Evolutionary conservation across 306 rosid genomes (phyloP), one percentile per base, ranked within the genome.

Genomic region (Vigna angularis): DNA sequence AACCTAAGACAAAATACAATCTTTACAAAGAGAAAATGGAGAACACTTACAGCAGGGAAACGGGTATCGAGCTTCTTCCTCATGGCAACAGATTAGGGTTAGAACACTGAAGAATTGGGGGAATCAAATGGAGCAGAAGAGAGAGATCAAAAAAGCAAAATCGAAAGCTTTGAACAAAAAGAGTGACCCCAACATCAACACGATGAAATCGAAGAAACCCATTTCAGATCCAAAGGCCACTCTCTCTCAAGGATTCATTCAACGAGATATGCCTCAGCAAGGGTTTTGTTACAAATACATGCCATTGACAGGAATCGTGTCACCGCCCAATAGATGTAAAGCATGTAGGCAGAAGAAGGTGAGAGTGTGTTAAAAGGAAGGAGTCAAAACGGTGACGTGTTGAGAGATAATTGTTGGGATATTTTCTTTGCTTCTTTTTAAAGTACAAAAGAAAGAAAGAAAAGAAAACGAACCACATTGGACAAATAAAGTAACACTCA

Each of bases 21-120:
- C 11, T 56, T 40, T 49, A 15, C 8, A 44, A 26, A 50, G 20
- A 44, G 20, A 65, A 78, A 55, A 6, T 0, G 2, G 18, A 76
- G 70, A 66, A 30, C 1, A 90, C 97, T 90, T 79, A 94, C 98
- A 2, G 98, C 98, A 59, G 98, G 97, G 76, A 92, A 94, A 83
- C 98, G 96, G 59, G 98, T 94, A 89, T 94, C 98, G 72, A 92
- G 97, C 97, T 94, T 94, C 93, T 94, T 94, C 95, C 84, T 94
- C 98, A 94, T 94, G 88, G 88, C 77, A 83, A 83, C 80, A 82
- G 83, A 85, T 79, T 85, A 71, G 63, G 51, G 32, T 1, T 78
- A 45, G 40, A 56, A 17, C 70, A 75, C 73, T 18, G 52, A 83
- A 75, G 62, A 85, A 73, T 68, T 62, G 13, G 30, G 32, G 15